phyloP scores from a whole-genome alignment of 2,329 filamentous ascomycete species.

The Pseudopithomyces maydicus region DNA sequence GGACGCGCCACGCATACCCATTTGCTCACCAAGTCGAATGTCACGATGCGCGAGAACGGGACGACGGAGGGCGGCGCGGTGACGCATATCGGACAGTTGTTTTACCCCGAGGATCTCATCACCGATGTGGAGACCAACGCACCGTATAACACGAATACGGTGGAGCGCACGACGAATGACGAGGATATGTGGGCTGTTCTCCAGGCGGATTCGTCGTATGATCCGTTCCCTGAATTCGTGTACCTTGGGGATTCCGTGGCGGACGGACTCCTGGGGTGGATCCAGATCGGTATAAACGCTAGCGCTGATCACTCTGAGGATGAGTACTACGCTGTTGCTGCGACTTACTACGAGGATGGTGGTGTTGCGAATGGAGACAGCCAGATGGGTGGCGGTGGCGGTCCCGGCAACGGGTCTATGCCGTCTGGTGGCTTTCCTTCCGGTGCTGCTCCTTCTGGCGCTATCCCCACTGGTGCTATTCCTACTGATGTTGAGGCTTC shows the following conservation, averaged over 20 bases:
- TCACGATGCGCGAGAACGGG: conserved; percentile 42
- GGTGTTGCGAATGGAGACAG: conserved; percentile 21
- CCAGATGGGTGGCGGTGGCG: conserved; percentile 8
- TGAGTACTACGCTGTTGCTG: conserved; percentile 25
- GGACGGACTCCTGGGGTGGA: conserved; percentile 34
- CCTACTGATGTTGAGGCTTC: background rate
- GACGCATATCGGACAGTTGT: conserved; percentile 53
- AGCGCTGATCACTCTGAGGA: conserved; percentile 25
- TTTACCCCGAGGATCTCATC: conserved; percentile 48
- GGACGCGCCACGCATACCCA: conserved; percentile 34
- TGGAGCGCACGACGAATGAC: conserved; percentile 21
- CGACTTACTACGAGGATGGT: conserved; percentile 25
- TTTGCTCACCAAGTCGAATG: conserved; percentile 45
- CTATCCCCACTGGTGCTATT: conserved; percentile 2
- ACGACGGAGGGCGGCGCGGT: conserved; percentile 47
- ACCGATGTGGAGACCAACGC: conserved; percentile 43
- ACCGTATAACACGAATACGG: conserved; percentile 47
- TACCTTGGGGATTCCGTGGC: conserved; percentile 25
- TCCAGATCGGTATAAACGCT: conserved; percentile 28
- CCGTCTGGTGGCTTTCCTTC: conserved; percentile 17
- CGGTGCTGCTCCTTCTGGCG: conserved; percentile 3
- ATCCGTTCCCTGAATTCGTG: conserved; percentile 31
- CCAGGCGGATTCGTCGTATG: conserved; percentile 27
- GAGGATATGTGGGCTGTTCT: conserved; percentile 34
- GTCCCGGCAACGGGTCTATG: conserved; percentile 12